Evolutionary conservation across 2,329 filamentous ascomycete species (phyloP), one percentile per base, ranked within the genome.

Genomic region (Ascochyta fabae): DNA sequence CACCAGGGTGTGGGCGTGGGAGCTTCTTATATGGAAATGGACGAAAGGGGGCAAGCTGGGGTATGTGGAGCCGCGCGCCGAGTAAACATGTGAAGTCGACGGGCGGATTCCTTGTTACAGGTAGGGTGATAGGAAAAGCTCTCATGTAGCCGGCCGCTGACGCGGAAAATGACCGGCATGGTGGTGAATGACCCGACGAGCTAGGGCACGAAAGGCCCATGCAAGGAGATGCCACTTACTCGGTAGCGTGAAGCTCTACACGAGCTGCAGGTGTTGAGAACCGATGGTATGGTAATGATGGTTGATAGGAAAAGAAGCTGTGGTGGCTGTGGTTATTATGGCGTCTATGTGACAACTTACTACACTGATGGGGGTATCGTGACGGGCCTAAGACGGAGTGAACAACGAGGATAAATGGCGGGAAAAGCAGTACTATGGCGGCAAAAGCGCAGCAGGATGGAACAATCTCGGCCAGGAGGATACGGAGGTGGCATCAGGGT

Each of bases 381-480:
- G 50, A 46, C 35, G 29, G 13, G 16, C 49, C 50, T 62, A 59
- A 58, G 48, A 53, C 36, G 4, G 0, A 10, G 39, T 42, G 36
- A 33, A 53, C 24, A 57, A 64, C 53, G 58, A 61, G 67, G 60
- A 55, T 65, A 53, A 61, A 59, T 41, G 47, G 44, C 62, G 64
- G 70, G 69, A 68, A 70, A 69, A 69, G 58, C 53, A 66, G 58
- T 62, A 59, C 64, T 41, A 46, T 42, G 63, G 67, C 64, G 43
- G 57, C 34, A 53, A 43, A 48, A 53, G 50, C 38, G 27, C 6
- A 12, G 36, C 4, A 42, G 31, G 16, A 60, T 57, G 60, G 65
- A 60, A 67, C 62, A 60, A 39, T 43, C 43, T 71, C 72, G 73
- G 73, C 62, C 71, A 72, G 66, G 70, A 70, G 72, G 73, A 74